Base-by-base conservation (phyloP, 768 basidiomycete genomes). In the Sistotremastrum niveocremeum region DNA sequence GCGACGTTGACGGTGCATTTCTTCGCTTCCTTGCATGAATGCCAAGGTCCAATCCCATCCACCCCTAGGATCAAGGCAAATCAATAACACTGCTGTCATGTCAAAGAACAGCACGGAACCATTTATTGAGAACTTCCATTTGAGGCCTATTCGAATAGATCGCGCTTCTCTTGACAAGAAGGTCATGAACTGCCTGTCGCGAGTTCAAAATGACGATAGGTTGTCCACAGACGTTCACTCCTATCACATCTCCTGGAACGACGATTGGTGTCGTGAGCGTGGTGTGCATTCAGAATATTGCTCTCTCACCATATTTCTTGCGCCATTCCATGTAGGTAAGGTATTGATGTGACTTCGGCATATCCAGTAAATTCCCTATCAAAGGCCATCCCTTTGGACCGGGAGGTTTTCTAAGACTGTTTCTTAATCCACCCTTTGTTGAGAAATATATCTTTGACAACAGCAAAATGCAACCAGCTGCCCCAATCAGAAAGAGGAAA, bases 381-480 rank as follows among this genome's bases (percentile, higher is more conserved):
- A 54, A 34, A 2, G 53, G 53, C 37, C 48, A 47, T 7, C 52
- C 49, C 8, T 41, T 42, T n/a, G 53, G 53, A n/a, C 53, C 52
- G 11, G 53, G 53, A 7, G 53, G 53, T 28, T 46, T 20, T 20
- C 20, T 20, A 20, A 20, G 20, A 20, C 20, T 2, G 20, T 20
- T 20, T 20, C 20, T 20, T 20, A 20, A 20, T 20, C 20, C 20
- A 20, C 20, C 20, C 20, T 20, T 20, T 20, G 20, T 20, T 20
- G 20, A 20, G 20, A 20, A 20, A 20, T 20, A 2, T 20, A 20
- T 20, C 20, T 20, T 20, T 20, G 20, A 20, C 20, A 20, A 20
- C 20, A 20, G 20, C 20, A 20, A 20, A 20, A 20, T 20, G 20
- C 20, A 20, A 20, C 20, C 20, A 20, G 20, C 20, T 20, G 20